Evolutionary conservation across 2,329 filamentous ascomycete genomes (phyloP).

Genomic region (Lachnellula suecica): DNA sequence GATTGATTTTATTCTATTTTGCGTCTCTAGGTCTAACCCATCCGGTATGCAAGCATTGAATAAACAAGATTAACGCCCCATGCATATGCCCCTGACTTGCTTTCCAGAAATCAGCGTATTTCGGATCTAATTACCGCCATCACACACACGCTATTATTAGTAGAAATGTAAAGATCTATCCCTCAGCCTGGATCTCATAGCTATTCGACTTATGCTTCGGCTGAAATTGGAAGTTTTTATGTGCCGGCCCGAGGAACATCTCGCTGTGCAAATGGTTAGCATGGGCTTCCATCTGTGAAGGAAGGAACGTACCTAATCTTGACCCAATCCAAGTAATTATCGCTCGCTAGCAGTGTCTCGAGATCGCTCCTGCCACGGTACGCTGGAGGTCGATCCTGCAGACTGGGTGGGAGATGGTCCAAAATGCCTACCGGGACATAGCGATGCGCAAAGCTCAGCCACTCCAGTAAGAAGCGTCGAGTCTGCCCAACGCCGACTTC

Average conservation of each 20-base stretch:
- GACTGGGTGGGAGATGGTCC: conserved; percentile 81
- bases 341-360: conserved; percentile 88
- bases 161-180: too few relatives aligned
- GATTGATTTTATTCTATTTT: too few relatives aligned
- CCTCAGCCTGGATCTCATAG: too few relatives aligned
- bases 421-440: conserved; percentile 90
- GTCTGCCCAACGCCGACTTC: conserved; percentile 92
- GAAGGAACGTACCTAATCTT: conserved; percentile 79
- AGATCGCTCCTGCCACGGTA: conserved; percentile 85
- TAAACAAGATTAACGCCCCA: too few relatives aligned
- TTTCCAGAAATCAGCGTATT: too few relatives aligned
- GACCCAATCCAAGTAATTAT: conserved; percentile 96
- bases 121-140: too few relatives aligned
- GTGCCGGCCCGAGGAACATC: conserved; percentile 93
- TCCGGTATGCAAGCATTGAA: too few relatives aligned
- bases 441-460: conserved; percentile 88
- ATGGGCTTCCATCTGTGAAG: not conserved
- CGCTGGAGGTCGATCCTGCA: conserved; percentile 86
- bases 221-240: conserved; percentile 88
- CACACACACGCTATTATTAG: too few relatives aligned
- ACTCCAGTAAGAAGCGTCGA: conserved; percentile 89
- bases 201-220: conserved; percentile 69
- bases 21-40: too few relatives aligned
- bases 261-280: conserved; percentile 58
- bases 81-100: too few relatives aligned